Evolutionary conservation across 495 filamentous ascomycete genomes (phyloP).

Genomic region (Rhypophila decipiens): DNA sequence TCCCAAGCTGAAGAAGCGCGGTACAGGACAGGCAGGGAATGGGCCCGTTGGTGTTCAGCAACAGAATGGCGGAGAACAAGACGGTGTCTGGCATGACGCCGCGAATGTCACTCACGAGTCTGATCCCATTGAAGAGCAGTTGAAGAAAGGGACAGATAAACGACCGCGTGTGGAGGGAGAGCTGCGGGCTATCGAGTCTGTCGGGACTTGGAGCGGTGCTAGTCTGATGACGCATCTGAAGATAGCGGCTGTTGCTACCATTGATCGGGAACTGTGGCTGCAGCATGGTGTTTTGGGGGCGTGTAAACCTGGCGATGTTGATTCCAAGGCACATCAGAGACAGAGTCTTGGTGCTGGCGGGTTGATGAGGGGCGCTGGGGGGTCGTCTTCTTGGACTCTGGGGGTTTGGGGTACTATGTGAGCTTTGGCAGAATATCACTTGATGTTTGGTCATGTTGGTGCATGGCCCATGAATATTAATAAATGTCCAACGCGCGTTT

Average conservation of each 20-base stretch:
- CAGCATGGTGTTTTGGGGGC: slow-evolving; percentile 71
- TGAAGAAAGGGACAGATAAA: slow-evolving; percentile 47
- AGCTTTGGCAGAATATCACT: too few species aligned
- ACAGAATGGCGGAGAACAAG: slow-evolving; percentile 12
- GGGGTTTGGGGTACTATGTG: slow-evolving; percentile 59
- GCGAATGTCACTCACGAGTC: slow-evolving; percentile 41
- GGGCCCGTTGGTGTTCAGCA: slow-evolving; percentile 12
- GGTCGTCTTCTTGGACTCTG: slow-evolving; percentile 68
- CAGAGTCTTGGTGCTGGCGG: slow-evolving; percentile 57
- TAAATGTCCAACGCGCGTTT: too few species aligned
- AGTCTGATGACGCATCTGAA: slow-evolving; percentile 76
- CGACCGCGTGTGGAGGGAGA: slow-evolving; percentile 45
- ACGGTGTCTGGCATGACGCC: slow-evolving; percentile 34
- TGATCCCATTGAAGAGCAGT: slow-evolving; percentile 60
- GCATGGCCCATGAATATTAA: too few species aligned
- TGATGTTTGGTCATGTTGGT: too few species aligned
- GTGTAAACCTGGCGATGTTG: slow-evolving; percentile 54
- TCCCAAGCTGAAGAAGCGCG: slow-evolving; percentile 40
- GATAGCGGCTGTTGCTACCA: slow-evolving; percentile 68
- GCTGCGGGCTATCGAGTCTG: slow-evolving; percentile 69
- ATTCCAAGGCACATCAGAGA: slow-evolving; percentile 44
- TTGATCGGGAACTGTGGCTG: slow-evolving; percentile 80
- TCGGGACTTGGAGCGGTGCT: slow-evolving; percentile 85
- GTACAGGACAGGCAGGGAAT: slow-evolving; percentile 23
- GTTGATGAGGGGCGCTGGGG: slow-evolving; percentile 38